Conservation (phyloP, 306 rosid species). For the Begonia peltatifolia region DNA sequence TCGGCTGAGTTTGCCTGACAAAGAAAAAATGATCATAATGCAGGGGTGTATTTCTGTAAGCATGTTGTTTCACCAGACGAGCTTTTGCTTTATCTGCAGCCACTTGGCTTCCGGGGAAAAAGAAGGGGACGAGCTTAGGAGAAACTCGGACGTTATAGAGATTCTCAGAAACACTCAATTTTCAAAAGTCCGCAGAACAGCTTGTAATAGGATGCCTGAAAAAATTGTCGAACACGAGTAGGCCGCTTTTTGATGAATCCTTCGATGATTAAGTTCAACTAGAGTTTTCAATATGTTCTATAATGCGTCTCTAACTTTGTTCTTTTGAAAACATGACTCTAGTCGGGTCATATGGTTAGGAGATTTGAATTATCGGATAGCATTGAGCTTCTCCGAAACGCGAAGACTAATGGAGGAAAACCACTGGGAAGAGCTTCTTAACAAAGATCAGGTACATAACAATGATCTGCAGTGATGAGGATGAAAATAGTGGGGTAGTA, state of each 20-base stretch:
- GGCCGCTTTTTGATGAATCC: constrained; percentile 12
- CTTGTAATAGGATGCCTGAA: constrained; percentile 58
- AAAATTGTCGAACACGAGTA: constrained; percentile 84
- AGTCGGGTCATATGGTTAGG: constrained; percentile 98
- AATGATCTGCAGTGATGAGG: background rate
- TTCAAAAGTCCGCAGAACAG: constrained; percentile 51
- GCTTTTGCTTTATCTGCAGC: constrained; percentile 95
- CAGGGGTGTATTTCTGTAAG: constrained; percentile 98
- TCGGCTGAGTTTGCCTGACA: too few relatives aligned
- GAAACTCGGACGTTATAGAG: constrained; percentile 95
- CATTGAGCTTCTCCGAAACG: constrained; percentile 75
- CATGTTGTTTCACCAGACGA: constrained; percentile 94
- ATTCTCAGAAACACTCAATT: constrained; percentile 87
- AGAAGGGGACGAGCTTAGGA: constrained; percentile 92
- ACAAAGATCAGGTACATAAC: constrained; percentile 82
- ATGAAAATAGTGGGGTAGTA: background rate
- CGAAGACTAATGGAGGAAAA: constrained; percentile 92
- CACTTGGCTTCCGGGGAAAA: constrained; percentile 97
- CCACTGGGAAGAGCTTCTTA: constrained; percentile 71
- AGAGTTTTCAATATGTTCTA: background rate
- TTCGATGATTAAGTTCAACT: background rate
- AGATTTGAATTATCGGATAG: constrained; percentile 90
- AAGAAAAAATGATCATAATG: constrained; percentile 17
- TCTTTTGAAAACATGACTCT: background rate
- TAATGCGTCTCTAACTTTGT: background rate